These are phyloP conservation scores for Pestalotiopsis sp. DNA, from an alignment of 2,329 filamentous ascomycete species.

Conservation along the genomic window DNA sequence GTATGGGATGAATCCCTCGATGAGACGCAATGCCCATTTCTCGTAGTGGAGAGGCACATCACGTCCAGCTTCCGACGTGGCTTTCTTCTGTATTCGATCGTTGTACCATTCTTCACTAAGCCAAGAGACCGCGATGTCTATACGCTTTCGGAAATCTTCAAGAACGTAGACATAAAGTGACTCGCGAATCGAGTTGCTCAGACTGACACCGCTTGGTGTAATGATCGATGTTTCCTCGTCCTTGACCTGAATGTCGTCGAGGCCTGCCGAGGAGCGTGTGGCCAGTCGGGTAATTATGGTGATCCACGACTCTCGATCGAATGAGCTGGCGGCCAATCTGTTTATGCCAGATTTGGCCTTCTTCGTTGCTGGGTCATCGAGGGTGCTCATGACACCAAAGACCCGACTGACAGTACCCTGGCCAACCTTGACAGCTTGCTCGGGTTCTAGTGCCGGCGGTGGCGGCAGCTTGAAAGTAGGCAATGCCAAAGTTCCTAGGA, in stretches of 20 bases:
- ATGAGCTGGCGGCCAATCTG: slow-evolving; percentile 79
- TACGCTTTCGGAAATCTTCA: slow-evolving; percentile 86
- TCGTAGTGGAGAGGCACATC: slow-evolving; percentile 70
- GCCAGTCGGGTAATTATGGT: slow-evolving; percentile 84
- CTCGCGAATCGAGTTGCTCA: slow-evolving; percentile 75
- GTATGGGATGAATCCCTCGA: slow-evolving; percentile 88
- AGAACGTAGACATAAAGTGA: slow-evolving; percentile 83
- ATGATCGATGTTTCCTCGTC: slow-evolving; percentile 49
- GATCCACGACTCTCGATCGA: slow-evolving; percentile 88
- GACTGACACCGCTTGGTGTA: slow-evolving; percentile 27
- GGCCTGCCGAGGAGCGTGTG: slow-evolving; percentile 72
- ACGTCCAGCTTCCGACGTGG: slow-evolving; percentile 38
- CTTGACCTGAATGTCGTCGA: slow-evolving; percentile 64
- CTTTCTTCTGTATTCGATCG: slow-evolving; percentile 61
- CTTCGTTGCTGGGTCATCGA: slow-evolving; percentile 67
- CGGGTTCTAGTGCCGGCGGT: slow-evolving; percentile 71
- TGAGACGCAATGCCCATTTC: slow-evolving; percentile 75
- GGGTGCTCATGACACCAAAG: slow-evolving; percentile 73
- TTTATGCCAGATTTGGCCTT: slow-evolving; percentile 75
- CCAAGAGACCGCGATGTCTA: slow-evolving; percentile 91
- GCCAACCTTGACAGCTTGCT: slow-evolving; percentile 73
- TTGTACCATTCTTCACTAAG: slow-evolving; percentile 98
- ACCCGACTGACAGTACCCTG: slow-evolving; percentile 75
- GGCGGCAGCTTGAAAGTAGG: slow-evolving; percentile 80
- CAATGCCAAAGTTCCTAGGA: slow-evolving; percentile 61